phyloP scores from a whole-genome alignment of 495 filamentous ascomycete genomes.

The Daldinia bambusicola region DNA sequence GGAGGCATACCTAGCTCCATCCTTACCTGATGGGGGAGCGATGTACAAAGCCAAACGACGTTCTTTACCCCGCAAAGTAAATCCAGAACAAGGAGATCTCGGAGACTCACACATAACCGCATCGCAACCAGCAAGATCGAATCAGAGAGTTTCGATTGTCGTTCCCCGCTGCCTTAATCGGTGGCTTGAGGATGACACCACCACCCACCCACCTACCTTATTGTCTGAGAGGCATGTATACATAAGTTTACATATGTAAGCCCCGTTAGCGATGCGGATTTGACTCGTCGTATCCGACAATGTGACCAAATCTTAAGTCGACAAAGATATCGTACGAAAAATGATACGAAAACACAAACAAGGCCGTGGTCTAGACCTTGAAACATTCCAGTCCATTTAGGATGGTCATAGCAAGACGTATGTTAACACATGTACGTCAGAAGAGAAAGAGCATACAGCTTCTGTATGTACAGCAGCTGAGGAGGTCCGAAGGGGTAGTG shows the following conservation, averaged over 20 bases:
- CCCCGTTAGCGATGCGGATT: constrained; percentile 2
- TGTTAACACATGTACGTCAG: not conserved
- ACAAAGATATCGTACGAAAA: not conserved
- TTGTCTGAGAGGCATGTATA: constrained; percentile 3
- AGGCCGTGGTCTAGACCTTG: not conserved
- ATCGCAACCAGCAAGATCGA: constrained; percentile 22
- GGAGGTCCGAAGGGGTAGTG: constrained; percentile 8
- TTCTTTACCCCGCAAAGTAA: constrained; percentile 46
- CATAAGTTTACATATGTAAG: not conserved
- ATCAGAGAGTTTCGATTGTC: constrained; percentile 41
- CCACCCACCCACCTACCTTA: constrained; percentile 7
- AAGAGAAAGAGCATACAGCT: not conserved
- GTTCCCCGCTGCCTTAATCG: constrained; percentile 23
- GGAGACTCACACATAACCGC: constrained; percentile 28
- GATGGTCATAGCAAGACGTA: not conserved
- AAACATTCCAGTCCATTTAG: not conserved
- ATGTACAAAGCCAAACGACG: constrained; percentile 18
- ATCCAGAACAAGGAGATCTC: constrained; percentile 39
- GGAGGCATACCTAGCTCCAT: constrained; percentile 32
- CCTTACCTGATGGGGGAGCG: constrained; percentile 28
- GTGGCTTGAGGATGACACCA: constrained; percentile 40
- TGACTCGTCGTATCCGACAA: constrained; percentile 3
- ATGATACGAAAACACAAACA: not conserved
- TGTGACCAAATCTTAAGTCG: not conserved
- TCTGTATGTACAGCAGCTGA: not conserved